These are phyloP conservation scores for Aphanomyces euteiches DNA, from an alignment of 352 stramenopile genomes.

Conservation along the genomic window DNA sequence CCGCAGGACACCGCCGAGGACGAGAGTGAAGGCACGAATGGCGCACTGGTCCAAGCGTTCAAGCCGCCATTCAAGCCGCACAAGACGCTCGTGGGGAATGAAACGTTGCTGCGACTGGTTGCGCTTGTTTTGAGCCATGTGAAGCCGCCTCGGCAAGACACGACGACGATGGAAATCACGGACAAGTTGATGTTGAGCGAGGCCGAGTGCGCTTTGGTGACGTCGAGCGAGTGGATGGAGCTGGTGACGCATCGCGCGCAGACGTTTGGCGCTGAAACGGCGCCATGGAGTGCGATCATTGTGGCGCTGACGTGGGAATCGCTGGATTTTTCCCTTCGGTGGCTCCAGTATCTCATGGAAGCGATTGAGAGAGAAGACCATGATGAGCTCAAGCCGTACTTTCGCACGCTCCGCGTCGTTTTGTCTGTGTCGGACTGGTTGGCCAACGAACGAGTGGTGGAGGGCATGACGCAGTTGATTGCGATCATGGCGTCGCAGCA, in stretches of 20 bases:
- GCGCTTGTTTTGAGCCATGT: not conserved
- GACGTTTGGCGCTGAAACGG: constrained; percentile 76
- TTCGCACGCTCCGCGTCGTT: constrained; percentile 77
- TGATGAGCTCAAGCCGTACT: constrained; percentile 85
- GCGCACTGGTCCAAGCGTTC: not conserved
- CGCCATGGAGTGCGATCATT: constrained; percentile 71
- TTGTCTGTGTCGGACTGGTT: constrained; percentile 76
- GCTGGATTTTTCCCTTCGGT: constrained; percentile 47
- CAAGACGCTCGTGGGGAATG: not conserved
- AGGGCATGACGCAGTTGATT: constrained; percentile 67
- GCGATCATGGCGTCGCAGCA: constrained; percentile 82
- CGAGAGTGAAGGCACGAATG: not conserved
- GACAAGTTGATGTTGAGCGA: no score
- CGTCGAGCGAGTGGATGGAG: constrained; percentile 9
- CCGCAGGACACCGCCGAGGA: not conserved
- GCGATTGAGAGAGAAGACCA: constrained; percentile 80
- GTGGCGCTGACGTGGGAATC: constrained; percentile 79
- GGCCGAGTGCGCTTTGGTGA: constrained; percentile 43
- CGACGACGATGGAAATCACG: not conserved
- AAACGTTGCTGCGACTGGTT: not conserved
- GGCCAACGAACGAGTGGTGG: constrained; percentile 50
- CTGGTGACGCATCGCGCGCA: constrained; percentile 60
- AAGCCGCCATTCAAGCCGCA: not conserved
- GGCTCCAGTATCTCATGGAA: constrained; percentile 61
- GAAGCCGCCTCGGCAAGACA: not conserved